Evolutionary conservation across 1,284 basidiomycete genomes (phyloP), one percentile per base, ranked within the genome.

Genomic region (Marasmius tenuissimus): DNA sequence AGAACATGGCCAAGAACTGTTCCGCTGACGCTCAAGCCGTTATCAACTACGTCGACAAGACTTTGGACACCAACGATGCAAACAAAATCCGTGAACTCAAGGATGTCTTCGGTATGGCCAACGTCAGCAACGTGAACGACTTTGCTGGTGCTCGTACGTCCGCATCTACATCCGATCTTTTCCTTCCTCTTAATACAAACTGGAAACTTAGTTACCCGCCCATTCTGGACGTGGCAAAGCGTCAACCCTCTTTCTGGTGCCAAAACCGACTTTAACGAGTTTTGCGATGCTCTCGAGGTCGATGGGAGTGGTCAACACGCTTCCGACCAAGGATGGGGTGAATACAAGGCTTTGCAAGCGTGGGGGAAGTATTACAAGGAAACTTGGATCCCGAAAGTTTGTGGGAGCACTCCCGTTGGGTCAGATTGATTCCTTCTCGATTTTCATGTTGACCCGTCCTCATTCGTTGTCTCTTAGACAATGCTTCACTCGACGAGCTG

Each of bases 261-360:
- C 75, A 63, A 81, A 65, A 72, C 80, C 69, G 62, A 72, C 35
- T 92, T 92, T 74, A 86, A 78, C 73, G 53, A 80, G 18, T 92
- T 91, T 73, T 92, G 89, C 64, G 88, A 92, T 67, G 86, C 87
- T 0, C 75, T 92, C 0, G 89, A 92, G 71, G 86, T 89, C 33
- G 85, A 86, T 69, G 67, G 87, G 61, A 87, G 86, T 4, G 75
- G 80, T 2, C 81, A 66, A 56, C 8, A 8, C 11, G 87, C 89
- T 4, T 76, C 81, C 20, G 73, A 77, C 0, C 66, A 66, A 1
- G 89, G 90, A 7, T 90, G 85, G 82, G 89, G 90, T 22, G 73
- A 89, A 10, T 75, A 85, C 0, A 77, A 88, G 63, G 87, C 89
- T 5, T 74, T 91, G 16, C 40, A 72, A 10, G 81, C 88, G 0